A percentile compares a stretch with the other conserved stretches of the same genome.
These are phyloP conservation scores for Phaseolus coccineus DNA, from an alignment of 331 rosid genomes.

Conservation along the genomic window DNA sequence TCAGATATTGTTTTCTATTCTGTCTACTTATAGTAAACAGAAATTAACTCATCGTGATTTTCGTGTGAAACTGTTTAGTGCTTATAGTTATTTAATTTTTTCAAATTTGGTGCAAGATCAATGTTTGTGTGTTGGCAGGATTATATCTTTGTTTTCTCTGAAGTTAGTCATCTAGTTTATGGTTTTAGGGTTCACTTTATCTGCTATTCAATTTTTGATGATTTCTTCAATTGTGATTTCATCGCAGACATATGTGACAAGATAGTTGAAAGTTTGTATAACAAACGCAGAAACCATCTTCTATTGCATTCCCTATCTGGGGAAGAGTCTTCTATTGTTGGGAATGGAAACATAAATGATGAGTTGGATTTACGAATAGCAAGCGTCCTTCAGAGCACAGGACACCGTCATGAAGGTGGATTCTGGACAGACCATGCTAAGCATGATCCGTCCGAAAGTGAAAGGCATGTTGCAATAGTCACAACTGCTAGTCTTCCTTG, in stretches of 20 bases:
- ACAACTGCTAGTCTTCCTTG: conserved; percentile 99
- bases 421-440: conserved; percentile 80
- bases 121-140: neutral
- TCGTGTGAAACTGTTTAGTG: conserved; percentile 20
- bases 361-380: conserved; percentile 90
- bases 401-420: conserved; percentile 91
- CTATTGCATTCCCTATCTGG: conserved; percentile 63
- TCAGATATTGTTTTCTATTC: conserved; percentile 29
- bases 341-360: conserved; percentile 73
- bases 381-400: conserved; percentile 95
- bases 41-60: conserved; percentile 13
- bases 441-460: conserved; percentile 62
- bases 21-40: conserved; percentile 1
- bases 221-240: conserved; percentile 50
- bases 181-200: neutral
- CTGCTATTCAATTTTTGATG: conserved; percentile 31
- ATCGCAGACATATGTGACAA: conserved; percentile 88
- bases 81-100: neutral
- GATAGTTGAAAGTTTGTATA: conserved; percentile 87
- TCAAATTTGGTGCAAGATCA: conserved; percentile 11
- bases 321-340: conserved; percentile 72
- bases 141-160: conserved; percentile 31
- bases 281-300: conserved; percentile 80
- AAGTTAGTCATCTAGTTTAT: neutral
- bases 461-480: conserved; percentile 92